Base-by-base conservation (phyloP, 2,329 filamentous ascomycete species). In the Parafenestella ontariensis region DNA sequence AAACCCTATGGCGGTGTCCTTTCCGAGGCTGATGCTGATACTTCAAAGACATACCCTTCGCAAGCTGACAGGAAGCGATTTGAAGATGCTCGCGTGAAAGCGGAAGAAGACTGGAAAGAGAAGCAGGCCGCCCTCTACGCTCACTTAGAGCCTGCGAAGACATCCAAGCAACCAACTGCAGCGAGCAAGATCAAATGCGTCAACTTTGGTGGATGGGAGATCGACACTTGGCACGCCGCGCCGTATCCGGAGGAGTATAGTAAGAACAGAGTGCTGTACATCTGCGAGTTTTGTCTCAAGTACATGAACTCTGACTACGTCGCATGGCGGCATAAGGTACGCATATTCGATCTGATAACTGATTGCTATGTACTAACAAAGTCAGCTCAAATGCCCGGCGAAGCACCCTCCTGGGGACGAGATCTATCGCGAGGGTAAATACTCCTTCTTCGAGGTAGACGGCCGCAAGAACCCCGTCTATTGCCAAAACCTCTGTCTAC, bases 271-370 rank as follows among this genome's bases (percentile, higher is more conserved):
- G 90, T 96, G 33, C 84, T 99, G n/a, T 98, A 96, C 77, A 98
- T 99, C 60, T 99, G 95, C 82, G 96, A 99, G 76, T 99, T 98
- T 76, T 99, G 95, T 74, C 82, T 99, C 56, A 99, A 98, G 78
- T 99, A 99, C 79, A 97, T 99, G 92, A 96, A 96, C 76, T 98
- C 95, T 17, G 94, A 97, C 74, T 98, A 96, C 69, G 95, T 99
- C 24, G 94, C 95, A 13, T 98, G 94, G 92, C 87, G 95, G 48
- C 95, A 99, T 77, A 98, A 98, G 79, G 77, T 78, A 69, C 52
- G 65, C 39, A 24, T 10, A n/a, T 9, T 21, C 17, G 8, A 2
- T 6, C 18, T 8, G 3, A 23, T 39, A 1, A 31, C 9, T 31
- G 15, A n/a, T 15, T 29, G 18, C 5, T 18, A 24, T 33, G 1